Base-by-base conservation (phyloP, 2,329 filamentous ascomycete species). In the Cadophora sp. region DNA sequence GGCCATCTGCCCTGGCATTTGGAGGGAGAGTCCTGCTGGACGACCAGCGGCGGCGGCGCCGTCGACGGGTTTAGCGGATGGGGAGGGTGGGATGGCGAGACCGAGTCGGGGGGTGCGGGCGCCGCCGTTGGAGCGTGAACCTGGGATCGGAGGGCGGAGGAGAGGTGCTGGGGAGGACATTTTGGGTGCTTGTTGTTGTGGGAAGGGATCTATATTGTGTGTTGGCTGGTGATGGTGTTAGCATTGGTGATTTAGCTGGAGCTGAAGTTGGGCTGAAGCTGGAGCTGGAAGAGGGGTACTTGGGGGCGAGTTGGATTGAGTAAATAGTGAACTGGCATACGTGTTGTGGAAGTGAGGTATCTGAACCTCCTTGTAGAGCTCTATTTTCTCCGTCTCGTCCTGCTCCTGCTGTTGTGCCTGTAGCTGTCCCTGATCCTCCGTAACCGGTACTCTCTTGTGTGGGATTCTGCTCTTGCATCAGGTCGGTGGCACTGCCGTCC, bases 11-110 rank as follows among this genome's bases (percentile, higher is more conserved):
- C 74, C 71, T 69, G 76, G 70, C 77, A 77, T 77, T 58, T 77
- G 74, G 43, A 76, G 64, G 14, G 74, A 74, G 19, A 77, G 69
- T 6, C 70, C 72, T 27, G 69, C 68, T 31, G 69, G 67, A 65
- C 64, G 65, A 24, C 66, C 27, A 31, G 62, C 7, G 19, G 22
- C 53, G 59, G 43, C 5, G 2, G 60, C 69, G 60, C 68, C 70
- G 66, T 72, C 87, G 62, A 96, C 88, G 1, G 94, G 89, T 79
- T 94, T 93, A 70, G 85, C 91, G 81, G 89, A 95, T 60, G 93
- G 92, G 43, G 93, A 97, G 0, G 92, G 90, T 46, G 95, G 95
- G 68, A 98, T 98, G 56, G 94, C 92, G 66, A 98, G 87, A 55
- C 94, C 95, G 68, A 98, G 86, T 69, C 77, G 75, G 16, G 77